Evolutionary conservation across 495 filamentous ascomycete species (phyloP).

Genomic region (Evernia prunastri): DNA sequence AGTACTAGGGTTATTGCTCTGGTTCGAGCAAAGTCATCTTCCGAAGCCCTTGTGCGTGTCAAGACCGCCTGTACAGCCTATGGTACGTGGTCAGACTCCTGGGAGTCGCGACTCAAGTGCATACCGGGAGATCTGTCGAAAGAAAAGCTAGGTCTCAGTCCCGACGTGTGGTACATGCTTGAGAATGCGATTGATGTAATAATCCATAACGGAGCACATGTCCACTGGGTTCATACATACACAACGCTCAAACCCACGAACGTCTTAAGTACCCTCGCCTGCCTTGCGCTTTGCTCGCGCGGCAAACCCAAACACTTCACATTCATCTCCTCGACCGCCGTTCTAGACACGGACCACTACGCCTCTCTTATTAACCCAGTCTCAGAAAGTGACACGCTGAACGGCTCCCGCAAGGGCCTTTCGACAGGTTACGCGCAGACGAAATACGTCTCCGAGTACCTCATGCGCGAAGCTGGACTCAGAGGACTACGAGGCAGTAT

Average conservation of each 20-base stretch:
- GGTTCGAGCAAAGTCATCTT: conserved; percentile 55
- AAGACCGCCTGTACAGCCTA: conserved; percentile 52
- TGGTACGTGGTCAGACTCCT: conserved; percentile 71
- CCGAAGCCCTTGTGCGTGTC: conserved; percentile 46
- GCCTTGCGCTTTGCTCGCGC: conserved; percentile 64
- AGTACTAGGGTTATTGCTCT: conserved; percentile 64
- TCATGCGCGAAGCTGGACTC: conserved; percentile 72
- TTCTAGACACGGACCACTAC: conserved; percentile 76
- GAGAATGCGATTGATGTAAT: conserved; percentile 64
- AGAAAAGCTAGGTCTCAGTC: conserved; percentile 62
- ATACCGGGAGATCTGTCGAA: conserved; percentile 68
- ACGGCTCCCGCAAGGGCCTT: conserved; percentile 57
- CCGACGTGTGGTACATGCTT: conserved; percentile 56
- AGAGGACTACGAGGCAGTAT: conserved; percentile 71
- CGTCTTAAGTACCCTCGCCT: conserved; percentile 72
- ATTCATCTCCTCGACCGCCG: conserved; percentile 82
- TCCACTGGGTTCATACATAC: conserved; percentile 85
- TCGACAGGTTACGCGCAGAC: conserved; percentile 86
- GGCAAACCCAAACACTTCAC: conserved; percentile 74
- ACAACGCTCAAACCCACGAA: conserved; percentile 69
- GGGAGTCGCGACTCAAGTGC: conserved; percentile 54
- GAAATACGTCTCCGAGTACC: conserved; percentile 79
- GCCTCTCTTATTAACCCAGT: conserved; percentile 31
- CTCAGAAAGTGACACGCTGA: conserved; percentile 56
- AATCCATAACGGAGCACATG: conserved; percentile 83